A percentile compares a stretch with the other conserved stretches of the same genome.
phyloP scores from a whole-genome alignment of 2,329 filamentous ascomycete genomes.

The Aspergillus quadricinctus region DNA sequence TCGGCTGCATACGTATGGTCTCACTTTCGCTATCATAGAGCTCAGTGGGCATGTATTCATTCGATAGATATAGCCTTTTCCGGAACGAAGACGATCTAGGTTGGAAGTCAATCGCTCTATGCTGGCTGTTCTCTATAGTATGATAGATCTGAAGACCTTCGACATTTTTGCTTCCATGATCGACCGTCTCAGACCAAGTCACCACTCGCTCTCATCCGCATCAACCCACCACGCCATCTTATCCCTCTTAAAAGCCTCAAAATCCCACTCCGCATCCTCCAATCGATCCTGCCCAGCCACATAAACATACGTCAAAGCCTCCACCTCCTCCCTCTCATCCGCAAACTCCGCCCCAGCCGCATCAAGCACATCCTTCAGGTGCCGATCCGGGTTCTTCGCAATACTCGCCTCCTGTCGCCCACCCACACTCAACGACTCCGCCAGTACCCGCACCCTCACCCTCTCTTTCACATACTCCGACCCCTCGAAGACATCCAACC shows the following conservation, averaged over 20 bases:
- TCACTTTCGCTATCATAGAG: not conserved
- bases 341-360: slow-evolving; percentile 51
- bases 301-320: slow-evolving; percentile 64
- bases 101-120: not conserved
- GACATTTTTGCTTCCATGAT: too few relatives aligned
- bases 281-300: slow-evolving; percentile 46
- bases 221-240: slow-evolving; percentile 63
- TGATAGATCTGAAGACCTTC: not conserved
- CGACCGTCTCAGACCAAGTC: not conserved
- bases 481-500: slow-evolving; percentile 81
- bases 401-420: slow-evolving; percentile 20
- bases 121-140: not conserved
- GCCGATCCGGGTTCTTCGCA: slow-evolving; percentile 30
- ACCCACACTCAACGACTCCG: slow-evolving; percentile 18
- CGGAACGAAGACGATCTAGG: not conserved
- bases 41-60: not conserved
- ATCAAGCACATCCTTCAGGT: slow-evolving; percentile 37
- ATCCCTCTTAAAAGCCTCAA: slow-evolving; percentile 72
- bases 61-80: not conserved
- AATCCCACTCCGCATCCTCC: slow-evolving; percentile 81
- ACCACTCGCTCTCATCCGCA: slow-evolving; percentile 42
- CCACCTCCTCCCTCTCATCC: slow-evolving; percentile 43
- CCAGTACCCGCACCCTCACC: slow-evolving; percentile 45
- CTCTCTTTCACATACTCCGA: slow-evolving; percentile 58
- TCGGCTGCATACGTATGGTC: not conserved